Evolutionary conservation across 1,284 basidiomycete species (phyloP), one percentile per base, ranked within the genome.

Genomic region (Sporisorium graminicola): DNA sequence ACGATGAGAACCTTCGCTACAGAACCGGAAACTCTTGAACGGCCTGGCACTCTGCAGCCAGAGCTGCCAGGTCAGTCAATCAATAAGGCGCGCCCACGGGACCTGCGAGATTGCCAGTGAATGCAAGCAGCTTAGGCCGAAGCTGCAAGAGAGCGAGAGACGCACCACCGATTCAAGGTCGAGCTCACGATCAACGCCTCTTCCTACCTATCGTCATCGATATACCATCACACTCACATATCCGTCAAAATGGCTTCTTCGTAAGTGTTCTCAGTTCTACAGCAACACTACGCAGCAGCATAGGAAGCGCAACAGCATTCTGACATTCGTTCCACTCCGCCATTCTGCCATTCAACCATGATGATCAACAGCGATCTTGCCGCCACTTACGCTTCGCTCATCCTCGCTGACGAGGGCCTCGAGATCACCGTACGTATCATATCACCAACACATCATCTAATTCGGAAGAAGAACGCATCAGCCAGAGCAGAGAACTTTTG

Each of bases 371-470:
- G 72, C 69, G 82, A 84, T 63, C 83, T 85, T 72, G 78, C 82
- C 85, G 83, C 67, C 87, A 87, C 86, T 92, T 95, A 95, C 26
- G 85, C 92, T 31, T 90, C 94, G 4, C 89, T 99, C 50, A 82
- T 94, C 22, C 94, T 95, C 13, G 94, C 98, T 49, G 90, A 98
- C 50, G 89, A 90, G 8, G 96, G 95, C 26, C 94, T 98, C 35
- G 94, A 92, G 27, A 91, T 99, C 65, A 94, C 95, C 80, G 93
- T 94, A 87, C 85, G 93, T 91, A 81, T 79, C 16, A 18, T 2
- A 20, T 46, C n/a, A 4, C 40, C 8, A 37, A 13, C 52, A n/a
- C 44, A 47, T 14, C 46, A 55, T 33, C 50, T 42, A 24, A 0
- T 44, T 22, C 6, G 24, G n/a, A 42, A 16, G 46, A 47, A 31